phyloP scores from a whole-genome alignment of 768 basidiomycete species.

The Lyophyllum shimeji region DNA sequence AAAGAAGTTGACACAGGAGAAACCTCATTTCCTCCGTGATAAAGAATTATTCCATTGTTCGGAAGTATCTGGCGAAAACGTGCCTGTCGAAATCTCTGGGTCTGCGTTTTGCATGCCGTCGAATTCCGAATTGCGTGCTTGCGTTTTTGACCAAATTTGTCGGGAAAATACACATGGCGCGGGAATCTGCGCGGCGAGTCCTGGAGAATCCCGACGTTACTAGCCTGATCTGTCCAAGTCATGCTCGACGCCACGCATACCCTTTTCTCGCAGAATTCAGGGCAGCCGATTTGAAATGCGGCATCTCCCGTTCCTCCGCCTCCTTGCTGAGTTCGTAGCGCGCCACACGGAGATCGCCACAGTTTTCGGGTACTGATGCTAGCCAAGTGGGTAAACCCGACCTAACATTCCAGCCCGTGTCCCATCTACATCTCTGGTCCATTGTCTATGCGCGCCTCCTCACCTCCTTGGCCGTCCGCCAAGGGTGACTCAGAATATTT shows the following conservation, averaged over 20 bases:
- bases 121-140: too few relatives aligned
- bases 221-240: neutral
- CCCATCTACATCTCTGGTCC: neutral
- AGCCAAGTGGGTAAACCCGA: neutral
- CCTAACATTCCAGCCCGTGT: neutral
- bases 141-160: too few relatives aligned
- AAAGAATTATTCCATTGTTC: too few relatives aligned
- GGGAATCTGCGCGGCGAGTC: too few relatives aligned
- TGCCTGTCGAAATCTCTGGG: too few relatives aligned
- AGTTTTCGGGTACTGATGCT: neutral
- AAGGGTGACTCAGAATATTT: too few relatives aligned
- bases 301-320: neutral
- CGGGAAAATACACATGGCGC: too few relatives aligned
- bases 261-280: neutral
- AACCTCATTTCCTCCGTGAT: too few relatives aligned
- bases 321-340: neutral
- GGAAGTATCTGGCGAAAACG: too few relatives aligned
- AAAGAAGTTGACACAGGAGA: too few relatives aligned
- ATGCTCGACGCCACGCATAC: neutral
- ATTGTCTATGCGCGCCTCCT: neutral
- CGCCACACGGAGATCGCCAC: neutral
- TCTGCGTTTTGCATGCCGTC: too few relatives aligned
- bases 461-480: neutral
- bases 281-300: neutral
- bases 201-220: too few relatives aligned